Evolutionary conservation across 2,329 filamentous ascomycete species (phyloP).

Genomic region (Exophiala sp.): DNA sequence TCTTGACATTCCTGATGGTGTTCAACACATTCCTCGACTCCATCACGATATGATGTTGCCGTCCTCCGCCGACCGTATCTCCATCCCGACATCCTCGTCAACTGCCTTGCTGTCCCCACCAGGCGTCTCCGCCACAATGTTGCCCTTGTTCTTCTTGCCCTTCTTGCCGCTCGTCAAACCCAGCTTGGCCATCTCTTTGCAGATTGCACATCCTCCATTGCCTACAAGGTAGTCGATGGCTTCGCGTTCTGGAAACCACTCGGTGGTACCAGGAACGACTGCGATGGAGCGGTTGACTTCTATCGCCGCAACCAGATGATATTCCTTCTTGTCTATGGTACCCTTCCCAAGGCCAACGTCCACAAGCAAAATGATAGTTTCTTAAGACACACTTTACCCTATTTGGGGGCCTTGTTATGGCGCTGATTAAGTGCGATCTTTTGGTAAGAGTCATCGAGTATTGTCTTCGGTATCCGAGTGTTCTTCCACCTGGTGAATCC

Average conservation of each 20-base stretch:
- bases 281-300: not conserved
- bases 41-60: no score
- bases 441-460: no score
- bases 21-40: not conserved
- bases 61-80: not conserved
- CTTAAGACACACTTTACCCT: no score
- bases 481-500: no score
- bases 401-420: no score
- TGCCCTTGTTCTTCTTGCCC: not conserved
- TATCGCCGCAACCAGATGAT: not conserved
- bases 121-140: not conserved
- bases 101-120: not conserved
- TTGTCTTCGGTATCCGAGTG: no score
- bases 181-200: not conserved
- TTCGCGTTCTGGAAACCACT: not conserved
- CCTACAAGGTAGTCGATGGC: not conserved
- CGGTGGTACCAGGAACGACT: not conserved
- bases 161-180: not conserved
- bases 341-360: not conserved
- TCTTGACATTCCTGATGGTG: not conserved
- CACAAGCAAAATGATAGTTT: not conserved
- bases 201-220: not conserved
- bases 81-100: not conserved
- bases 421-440: no score
- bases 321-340: not conserved